A percentile compares a stretch with the other conserved stretches of the same genome.
Evolutionary conservation across 139 green algal species (phyloP).

Genomic region (Chlorella sorokiniana): DNA sequence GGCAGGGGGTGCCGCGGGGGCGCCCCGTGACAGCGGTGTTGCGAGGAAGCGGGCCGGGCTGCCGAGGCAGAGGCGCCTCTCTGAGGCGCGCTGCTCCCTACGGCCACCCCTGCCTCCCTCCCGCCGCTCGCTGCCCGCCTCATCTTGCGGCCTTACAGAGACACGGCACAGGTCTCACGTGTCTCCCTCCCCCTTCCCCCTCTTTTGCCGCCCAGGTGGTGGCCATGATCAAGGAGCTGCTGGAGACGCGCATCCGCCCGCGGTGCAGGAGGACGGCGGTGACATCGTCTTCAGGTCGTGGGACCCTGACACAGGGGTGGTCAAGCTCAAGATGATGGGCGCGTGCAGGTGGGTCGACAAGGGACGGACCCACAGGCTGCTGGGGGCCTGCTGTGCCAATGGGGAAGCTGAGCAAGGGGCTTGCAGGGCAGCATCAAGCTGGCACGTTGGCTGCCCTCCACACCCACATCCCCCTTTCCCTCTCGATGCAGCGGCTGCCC

Average conservation of each 20-base stretch:
- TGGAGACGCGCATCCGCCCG: constrained; percentile 97
- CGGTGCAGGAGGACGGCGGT: constrained; percentile 79
- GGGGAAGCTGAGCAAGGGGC: neutral
- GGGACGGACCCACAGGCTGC: neutral
- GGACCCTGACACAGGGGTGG: constrained; percentile 83
- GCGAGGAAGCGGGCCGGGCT: too few species aligned
- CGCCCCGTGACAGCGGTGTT: too few species aligned
- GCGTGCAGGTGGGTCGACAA: constrained; percentile 33
- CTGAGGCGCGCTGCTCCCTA: too few species aligned
- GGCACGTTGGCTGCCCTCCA: neutral
- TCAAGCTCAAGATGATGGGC: constrained; percentile 92
- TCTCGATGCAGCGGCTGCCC: constrained; percentile 89
- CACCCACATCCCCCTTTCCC: too few species aligned
- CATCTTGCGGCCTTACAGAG: too few species aligned
- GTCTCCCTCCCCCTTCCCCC: neutral
- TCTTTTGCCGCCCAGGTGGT: constrained; percentile 73
- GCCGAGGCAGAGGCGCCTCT: too few species aligned
- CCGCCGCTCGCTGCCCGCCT: too few species aligned
- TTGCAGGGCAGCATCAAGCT: neutral
- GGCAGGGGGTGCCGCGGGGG: too few species aligned
- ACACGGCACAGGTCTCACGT: neutral
- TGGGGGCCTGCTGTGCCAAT: neutral
- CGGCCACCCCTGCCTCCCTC: too few species aligned
- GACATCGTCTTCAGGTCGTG: constrained; percentile 95
- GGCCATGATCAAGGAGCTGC: constrained; percentile 99